A percentile compares a stretch with the other conserved stretches of the same genome.
phyloP scores from a whole-genome alignment of 306 rosid genomes.

The Acacia acuminata region DNA sequence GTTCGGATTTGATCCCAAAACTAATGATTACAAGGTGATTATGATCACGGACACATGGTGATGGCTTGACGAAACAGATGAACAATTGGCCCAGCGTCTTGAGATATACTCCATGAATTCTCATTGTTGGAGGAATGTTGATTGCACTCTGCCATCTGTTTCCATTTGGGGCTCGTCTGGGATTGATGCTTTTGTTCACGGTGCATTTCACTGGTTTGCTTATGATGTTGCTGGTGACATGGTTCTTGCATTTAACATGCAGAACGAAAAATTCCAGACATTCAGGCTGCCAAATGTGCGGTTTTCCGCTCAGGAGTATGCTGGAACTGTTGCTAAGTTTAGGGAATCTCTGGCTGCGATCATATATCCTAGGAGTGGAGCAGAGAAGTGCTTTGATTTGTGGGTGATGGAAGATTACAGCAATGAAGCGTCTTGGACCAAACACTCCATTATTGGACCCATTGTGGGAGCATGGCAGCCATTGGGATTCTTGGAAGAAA shows the following conservation, averaged over 20 bases:
- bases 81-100: background rate
- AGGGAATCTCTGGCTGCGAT: background rate
- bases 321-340: background rate
- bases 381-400: slow-evolving; percentile 6
- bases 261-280: background rate
- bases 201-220: slow-evolving; percentile 19
- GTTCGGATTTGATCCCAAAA: slow-evolving; percentile 13
- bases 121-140: slow-evolving; percentile 9
- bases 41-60: background rate
- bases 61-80: background rate
- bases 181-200: background rate
- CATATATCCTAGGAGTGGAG: background rate
- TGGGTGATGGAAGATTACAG: slow-evolving; percentile 21
- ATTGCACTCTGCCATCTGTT: background rate
- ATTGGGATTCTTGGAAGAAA: background rate
- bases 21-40: slow-evolving; percentile 5
- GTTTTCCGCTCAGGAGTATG: background rate
- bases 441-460: background rate
- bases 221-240: background rate
- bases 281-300: background rate
- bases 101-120: background rate
- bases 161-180: background rate
- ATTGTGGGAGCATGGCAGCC: background rate
- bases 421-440: slow-evolving; percentile 5
- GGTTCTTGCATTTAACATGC: slow-evolving; percentile 4